A percentile compares a stretch with the other conserved stretches of the same genome.
Evolutionary conservation across 2,329 filamentous ascomycete genomes (phyloP).

Genomic region (Lachnellula hyalina): DNA sequence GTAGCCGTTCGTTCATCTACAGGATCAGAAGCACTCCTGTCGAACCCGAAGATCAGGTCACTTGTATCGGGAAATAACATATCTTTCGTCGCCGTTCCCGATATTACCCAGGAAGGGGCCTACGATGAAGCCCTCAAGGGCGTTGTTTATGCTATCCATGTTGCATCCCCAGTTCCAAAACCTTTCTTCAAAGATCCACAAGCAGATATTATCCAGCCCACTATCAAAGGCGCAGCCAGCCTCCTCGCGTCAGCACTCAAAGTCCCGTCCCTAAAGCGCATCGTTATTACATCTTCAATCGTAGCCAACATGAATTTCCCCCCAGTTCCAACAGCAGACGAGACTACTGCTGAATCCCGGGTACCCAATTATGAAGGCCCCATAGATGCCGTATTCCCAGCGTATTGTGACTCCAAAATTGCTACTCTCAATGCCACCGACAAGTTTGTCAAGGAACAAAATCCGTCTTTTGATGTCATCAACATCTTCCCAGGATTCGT

Average conservation of each 20-base stretch:
- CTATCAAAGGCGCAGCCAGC: conserved; percentile 13
- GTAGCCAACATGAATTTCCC: conserved; percentile 21
- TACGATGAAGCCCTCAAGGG: conserved; percentile 8
- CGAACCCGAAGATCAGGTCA: conserved; percentile 31
- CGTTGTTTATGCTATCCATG: conserved; percentile 13
- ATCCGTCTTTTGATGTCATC: conserved; percentile 14
- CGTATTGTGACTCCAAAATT: conserved; percentile 29
- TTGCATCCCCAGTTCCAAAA: conserved; percentile 11
- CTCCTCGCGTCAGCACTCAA: conserved; percentile 18
- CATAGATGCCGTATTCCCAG: conserved; percentile 21
- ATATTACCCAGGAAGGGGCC: conserved; percentile 9
- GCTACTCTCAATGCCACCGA: conserved; percentile 22
- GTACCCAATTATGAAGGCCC: conserved; percentile 8
- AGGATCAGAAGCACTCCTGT: conserved; percentile 10
- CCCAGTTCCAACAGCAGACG: conserved; percentile 12
- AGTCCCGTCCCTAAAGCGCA: conserved; percentile 15
- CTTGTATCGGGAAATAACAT: neutral
- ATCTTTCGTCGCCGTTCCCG: conserved; percentile 9
- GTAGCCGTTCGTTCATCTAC: conserved; percentile 16
- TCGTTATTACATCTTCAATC: conserved; percentile 24
- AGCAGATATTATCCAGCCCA: conserved; percentile 15
- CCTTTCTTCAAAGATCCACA: conserved; percentile 3
- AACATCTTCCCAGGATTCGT: conserved; percentile 16
- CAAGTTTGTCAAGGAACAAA: conserved; percentile 19
- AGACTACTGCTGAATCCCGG: conserved; percentile 9